A percentile compares a stretch with the other conserved stretches of the same genome.
Conservation (phyloP, 306 rosid species). For the Acmispon strigosus region DNA sequence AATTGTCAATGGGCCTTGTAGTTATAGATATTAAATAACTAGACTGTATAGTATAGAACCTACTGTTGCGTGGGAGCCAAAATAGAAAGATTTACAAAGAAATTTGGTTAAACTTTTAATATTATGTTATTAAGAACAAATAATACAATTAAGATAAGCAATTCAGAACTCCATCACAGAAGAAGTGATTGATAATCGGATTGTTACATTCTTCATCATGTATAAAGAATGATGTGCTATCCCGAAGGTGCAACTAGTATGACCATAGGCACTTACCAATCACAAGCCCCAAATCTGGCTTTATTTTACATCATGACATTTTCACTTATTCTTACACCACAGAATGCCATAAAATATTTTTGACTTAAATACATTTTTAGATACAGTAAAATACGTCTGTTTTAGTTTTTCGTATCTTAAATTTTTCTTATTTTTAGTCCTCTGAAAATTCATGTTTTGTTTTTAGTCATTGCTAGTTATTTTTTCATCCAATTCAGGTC, state of each 20-base stretch:
- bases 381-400: no score
- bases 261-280: not conserved
- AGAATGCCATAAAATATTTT: not conserved
- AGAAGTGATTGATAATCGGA: not conserved
- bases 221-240: not conserved
- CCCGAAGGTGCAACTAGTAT: not conserved
- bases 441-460: no score
- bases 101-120: no score
- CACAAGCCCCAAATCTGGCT: not conserved
- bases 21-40: not conserved
- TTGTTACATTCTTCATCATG: not conserved
- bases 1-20: not conserved
- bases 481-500: no score
- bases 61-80: no score
- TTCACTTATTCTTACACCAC: not conserved
- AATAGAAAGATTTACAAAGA: no score
- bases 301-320: not conserved
- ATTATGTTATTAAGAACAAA: no score
- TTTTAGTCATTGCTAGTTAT: no score
- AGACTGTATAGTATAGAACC: not conserved
- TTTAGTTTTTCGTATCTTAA: no score
- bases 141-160: no score
- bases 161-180: not conserved
- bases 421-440: no score
- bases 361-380: no score